Evolutionary conservation across 768 basidiomycete species (phyloP).

Genomic region (Asterophora lycoperdoides): DNA sequence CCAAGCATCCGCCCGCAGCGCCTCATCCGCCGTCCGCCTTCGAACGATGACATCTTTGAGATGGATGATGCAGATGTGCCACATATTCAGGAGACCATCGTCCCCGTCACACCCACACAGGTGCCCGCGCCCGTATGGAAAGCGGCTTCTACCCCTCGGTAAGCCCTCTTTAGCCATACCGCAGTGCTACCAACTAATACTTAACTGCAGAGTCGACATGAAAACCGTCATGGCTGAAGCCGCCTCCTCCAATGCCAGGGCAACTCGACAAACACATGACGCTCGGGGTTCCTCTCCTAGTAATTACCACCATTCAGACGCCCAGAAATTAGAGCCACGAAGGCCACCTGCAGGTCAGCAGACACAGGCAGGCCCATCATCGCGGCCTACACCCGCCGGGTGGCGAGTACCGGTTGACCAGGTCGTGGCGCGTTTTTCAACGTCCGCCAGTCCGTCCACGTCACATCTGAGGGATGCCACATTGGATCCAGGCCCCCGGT

Average conservation of each 20-base stretch:
- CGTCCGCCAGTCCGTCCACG: constrained; percentile 8
- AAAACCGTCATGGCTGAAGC: constrained; percentile 82
- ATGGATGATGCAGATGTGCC: constrained; percentile 74
- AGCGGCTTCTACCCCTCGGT: constrained; percentile 47
- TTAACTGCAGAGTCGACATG: constrained; percentile 67
- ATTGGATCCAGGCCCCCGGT: constrained; percentile 3
- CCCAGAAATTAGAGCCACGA: constrained; percentile 1
- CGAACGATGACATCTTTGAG: constrained; percentile 68
- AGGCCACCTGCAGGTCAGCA: not conserved
- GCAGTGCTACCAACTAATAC: constrained; percentile 7
- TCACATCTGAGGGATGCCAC: not conserved
- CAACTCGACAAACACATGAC: constrained; percentile 8
- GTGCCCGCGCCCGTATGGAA: constrained; percentile 44
- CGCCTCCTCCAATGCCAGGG: constrained; percentile 9
- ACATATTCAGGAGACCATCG: constrained; percentile 16
- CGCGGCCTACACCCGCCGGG: constrained; percentile 3
- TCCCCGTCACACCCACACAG: constrained; percentile 5
- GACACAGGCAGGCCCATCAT: constrained; percentile 4
- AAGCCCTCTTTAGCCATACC: constrained; percentile 16
- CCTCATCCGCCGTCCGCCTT: constrained; percentile 27
- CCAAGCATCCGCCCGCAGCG: constrained; percentile 13
- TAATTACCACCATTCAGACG: not conserved
- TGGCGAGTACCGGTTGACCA: constrained; percentile 8
- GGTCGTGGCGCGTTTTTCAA: constrained; percentile 4
- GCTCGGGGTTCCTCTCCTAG: not conserved